Conservation (phyloP, 139 green algal species). For the Micromonas pusilla region DNA sequence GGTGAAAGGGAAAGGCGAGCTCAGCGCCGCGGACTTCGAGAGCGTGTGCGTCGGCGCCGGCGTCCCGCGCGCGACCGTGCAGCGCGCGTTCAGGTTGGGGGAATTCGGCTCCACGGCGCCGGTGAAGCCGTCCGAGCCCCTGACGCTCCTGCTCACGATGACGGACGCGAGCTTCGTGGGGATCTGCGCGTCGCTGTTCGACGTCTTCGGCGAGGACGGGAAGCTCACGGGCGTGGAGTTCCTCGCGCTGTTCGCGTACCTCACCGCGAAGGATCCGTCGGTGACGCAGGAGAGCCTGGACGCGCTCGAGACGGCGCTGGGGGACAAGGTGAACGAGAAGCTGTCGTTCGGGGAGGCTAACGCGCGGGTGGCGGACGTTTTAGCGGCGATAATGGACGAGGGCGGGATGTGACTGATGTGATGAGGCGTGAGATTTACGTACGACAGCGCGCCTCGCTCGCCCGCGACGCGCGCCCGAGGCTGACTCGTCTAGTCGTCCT, state of each 20-base stretch:
- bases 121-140: slow-evolving; percentile 28
- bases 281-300: background rate
- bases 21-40: background rate
- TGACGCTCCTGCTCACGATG: slow-evolving; percentile 48
- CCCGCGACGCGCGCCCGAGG: too few species aligned
- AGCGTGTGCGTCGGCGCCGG: background rate
- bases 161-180: slow-evolving; percentile 26
- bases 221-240: slow-evolving; percentile 14
- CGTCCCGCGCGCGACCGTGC: background rate
- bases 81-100: background rate
- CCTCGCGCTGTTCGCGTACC: slow-evolving; percentile 17
- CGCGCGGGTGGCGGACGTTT: too few species aligned
- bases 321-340: background rate
- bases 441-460: too few species aligned
- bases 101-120: background rate
- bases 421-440: too few species aligned
- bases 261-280: slow-evolving; percentile 26
- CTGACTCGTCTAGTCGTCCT: too few species aligned
- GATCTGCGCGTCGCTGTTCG: slow-evolving; percentile 23
- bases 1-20: background rate
- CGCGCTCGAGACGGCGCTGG: background rate
- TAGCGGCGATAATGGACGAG: too few species aligned
- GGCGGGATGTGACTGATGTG: too few species aligned
- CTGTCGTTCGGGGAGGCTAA: background rate
- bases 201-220: slow-evolving; percentile 23